Base-by-base conservation (phyloP, 139 green algal genomes). In the Mychonastes homosphaera region DNA sequence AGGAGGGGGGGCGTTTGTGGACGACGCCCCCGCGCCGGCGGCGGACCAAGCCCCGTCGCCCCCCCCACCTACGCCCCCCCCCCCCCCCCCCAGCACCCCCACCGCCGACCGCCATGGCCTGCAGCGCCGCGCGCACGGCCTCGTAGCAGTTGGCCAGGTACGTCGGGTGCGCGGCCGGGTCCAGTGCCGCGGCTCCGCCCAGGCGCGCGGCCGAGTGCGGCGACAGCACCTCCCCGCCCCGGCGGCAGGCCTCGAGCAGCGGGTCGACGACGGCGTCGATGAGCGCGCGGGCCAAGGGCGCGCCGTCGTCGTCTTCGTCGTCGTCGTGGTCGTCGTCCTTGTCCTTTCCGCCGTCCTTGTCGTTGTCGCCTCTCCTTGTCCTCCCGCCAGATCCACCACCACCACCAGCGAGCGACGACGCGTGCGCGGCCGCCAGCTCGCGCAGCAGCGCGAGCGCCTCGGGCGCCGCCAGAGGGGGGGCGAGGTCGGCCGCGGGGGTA, bases 191-290 rank as follows among this genome's bases (percentile, higher is more conserved):
- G 9, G 44, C 62, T 35, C 76, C 73, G 30, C 83, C 79, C 43
- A 86, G 67, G 26, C 77, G 59, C 0, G 68, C 64, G 12, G 79
- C 60, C 18, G 69, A 68, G 23, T 72, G 50, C 0, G 72, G 64
- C 28, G 62, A 74, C 13, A 88, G 74, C 3, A 71, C 59, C 52
- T 81, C 79, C 10, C 77, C 69, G 38, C 44, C 65, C 47, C 63
- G 67, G 23, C 69, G 47, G 41, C 72, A 80, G 56, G 76, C 79
- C 36, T 87, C 74, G 13, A 86, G n/a, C 24, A 93, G 60, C 7
- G 87, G 83, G 34, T 89, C 77, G 26, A 90, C 36, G 26, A 87
- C 56, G 1, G 79, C 76, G 2, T 52, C 54, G 44, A 93, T 66
- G 40, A 92, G 59, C 6, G 67, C 45, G n/a, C n/a, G n/a, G 18